Conservation (phyloP, 768 basidiomycete genomes). For the Mycena indigotica region DNA sequence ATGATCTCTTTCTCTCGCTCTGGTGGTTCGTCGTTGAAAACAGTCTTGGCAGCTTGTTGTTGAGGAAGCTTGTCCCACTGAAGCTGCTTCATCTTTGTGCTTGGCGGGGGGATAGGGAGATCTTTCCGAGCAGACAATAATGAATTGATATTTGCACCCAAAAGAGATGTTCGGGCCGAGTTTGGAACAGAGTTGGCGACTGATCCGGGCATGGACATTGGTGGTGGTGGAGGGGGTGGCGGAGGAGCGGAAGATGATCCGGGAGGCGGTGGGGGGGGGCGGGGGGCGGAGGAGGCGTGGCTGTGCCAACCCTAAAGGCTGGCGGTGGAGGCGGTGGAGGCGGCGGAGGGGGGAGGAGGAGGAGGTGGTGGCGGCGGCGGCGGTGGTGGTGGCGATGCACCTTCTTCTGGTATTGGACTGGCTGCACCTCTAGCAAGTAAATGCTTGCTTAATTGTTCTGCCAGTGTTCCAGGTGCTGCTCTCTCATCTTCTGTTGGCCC, state of each 20-base stretch:
- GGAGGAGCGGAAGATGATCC: constrained; percentile 35
- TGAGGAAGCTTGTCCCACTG: constrained; percentile 99
- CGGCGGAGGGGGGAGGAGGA: constrained; percentile 27
- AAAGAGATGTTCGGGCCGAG: constrained; percentile 62
- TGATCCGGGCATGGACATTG: constrained; percentile 37
- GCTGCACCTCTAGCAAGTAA: constrained; percentile 50
- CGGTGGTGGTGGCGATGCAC: constrained; percentile 32
- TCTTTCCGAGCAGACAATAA: constrained; percentile 76
- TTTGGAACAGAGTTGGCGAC: constrained; percentile 40
- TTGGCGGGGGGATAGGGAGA: constrained; percentile 73
- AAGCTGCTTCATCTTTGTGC: constrained; percentile 94
- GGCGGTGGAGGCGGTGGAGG: constrained; percentile 27
- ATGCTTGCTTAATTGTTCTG: constrained; percentile 65
- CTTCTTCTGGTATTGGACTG: constrained; percentile 46
- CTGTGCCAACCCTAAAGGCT: constrained; percentile 1
- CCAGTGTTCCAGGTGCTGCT: constrained; percentile 49
- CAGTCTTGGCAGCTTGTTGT: constrained; percentile 78
- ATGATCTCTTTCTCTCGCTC: constrained; percentile 80
- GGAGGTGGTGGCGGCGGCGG: constrained; percentile 34
- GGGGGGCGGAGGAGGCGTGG: constrained; percentile 35
- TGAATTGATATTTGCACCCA: constrained; percentile 58
- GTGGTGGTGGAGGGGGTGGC: constrained; percentile 28
- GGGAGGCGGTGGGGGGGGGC: constrained; percentile 40
- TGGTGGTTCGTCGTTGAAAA: constrained; percentile 77
- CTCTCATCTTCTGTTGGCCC: constrained; percentile 53